Conservation (phyloP, 331 rosid species). For the Dryas integrifolia region DNA sequence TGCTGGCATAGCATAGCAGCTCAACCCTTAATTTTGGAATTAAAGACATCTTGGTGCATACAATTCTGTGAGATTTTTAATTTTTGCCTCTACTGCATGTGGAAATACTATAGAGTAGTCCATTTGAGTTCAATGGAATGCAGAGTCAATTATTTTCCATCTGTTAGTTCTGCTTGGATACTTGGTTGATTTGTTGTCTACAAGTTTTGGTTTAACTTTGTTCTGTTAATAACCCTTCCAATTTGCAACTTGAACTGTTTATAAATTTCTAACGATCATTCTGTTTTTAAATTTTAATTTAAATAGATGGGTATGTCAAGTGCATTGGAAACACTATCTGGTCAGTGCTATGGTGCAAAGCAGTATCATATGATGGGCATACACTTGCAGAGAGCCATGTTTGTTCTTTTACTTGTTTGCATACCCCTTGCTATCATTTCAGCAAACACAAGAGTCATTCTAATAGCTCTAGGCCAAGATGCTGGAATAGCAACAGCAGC, state of each 20-base stretch:
- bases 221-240: not conserved
- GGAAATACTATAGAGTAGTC: too few relatives aligned
- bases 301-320: slow-evolving; percentile 70
- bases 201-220: not conserved
- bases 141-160: too few relatives aligned
- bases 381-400: slow-evolving; percentile 73
- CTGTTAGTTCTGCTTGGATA: too few relatives aligned
- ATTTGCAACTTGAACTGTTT: not conserved
- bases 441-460: slow-evolving; percentile 54
- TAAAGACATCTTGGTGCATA: too few relatives aligned
- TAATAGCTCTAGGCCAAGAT: slow-evolving; percentile 60
- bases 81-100: too few relatives aligned
- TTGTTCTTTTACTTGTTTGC: slow-evolving; percentile 48
- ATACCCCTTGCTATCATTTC: slow-evolving; percentile 62
- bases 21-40: too few relatives aligned
- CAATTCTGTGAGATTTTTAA: too few relatives aligned
- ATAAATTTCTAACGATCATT: not conserved
- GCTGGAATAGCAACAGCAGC: slow-evolving; percentile 53
- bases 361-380: slow-evolving; percentile 63
- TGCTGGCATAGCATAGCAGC: too few relatives aligned
- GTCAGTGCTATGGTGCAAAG: slow-evolving; percentile 77
- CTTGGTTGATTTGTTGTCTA: not conserved
- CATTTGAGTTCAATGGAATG: too few relatives aligned
- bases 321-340: slow-evolving; percentile 75
- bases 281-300: not conserved